phyloP scores from a whole-genome alignment of 2,329 filamentous ascomycete species.

The Fusarium sp. region DNA sequence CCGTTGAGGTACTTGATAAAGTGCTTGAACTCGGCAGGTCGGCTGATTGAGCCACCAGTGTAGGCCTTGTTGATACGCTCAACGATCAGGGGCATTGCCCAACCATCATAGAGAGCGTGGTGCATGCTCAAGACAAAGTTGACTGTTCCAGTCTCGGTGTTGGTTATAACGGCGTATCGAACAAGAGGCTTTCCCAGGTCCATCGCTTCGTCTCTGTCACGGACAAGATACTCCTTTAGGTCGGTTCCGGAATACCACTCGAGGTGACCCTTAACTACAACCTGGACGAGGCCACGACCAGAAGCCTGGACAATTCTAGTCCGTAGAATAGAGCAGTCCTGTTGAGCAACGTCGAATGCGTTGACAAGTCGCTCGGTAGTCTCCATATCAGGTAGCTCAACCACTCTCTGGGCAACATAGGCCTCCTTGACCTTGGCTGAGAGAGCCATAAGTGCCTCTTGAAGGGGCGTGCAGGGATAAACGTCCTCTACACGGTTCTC shows the following conservation, averaged over 20 bases:
- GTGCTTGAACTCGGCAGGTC: slow-evolving; percentile 57
- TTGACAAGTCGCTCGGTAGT: slow-evolving; percentile 52
- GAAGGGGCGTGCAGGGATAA: slow-evolving; percentile 65
- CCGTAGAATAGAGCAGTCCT: slow-evolving; percentile 55
- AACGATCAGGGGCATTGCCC: slow-evolving; percentile 63
- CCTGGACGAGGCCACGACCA: slow-evolving; percentile 57
- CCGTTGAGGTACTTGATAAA: slow-evolving; percentile 60
- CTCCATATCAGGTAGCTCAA: slow-evolving; percentile 51
- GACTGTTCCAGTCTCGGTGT: slow-evolving; percentile 44
- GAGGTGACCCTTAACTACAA: slow-evolving; percentile 55
- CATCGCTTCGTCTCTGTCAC: slow-evolving; percentile 54
- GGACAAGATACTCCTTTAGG: slow-evolving; percentile 53
- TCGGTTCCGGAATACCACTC: slow-evolving; percentile 46
- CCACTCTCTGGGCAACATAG: slow-evolving; percentile 63
- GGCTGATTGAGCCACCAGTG: slow-evolving; percentile 41
- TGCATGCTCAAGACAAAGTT: slow-evolving; percentile 66
- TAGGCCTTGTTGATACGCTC: slow-evolving; percentile 60
- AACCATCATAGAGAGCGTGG: slow-evolving; percentile 66
- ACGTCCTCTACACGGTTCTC: slow-evolving; percentile 57
- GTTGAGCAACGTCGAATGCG: slow-evolving; percentile 54
- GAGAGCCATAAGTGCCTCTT: slow-evolving; percentile 65
- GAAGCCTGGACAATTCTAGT: slow-evolving; percentile 61
- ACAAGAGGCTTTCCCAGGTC: slow-evolving; percentile 59
- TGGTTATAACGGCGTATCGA: slow-evolving; percentile 56
- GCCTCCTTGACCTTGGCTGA: slow-evolving; percentile 61